Evolutionary conservation across 805 yeast species (phyloP), one percentile per base, ranked within the genome.

Genomic region (Debaryomyces castellii): DNA sequence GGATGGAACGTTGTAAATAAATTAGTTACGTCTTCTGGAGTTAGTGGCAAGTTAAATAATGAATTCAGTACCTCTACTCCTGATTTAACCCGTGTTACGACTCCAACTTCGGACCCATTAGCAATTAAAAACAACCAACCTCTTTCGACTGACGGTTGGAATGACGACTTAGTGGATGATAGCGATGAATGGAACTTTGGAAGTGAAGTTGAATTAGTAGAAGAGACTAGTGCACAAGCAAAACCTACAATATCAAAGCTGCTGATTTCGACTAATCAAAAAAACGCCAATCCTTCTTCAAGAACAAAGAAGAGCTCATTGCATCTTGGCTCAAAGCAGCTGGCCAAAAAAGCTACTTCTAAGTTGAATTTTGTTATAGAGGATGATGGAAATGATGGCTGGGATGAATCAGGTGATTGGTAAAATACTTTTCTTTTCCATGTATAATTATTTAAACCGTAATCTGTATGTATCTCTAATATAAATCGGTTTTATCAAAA

Each of bases 1-100:
- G 72, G 73, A 1, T 71, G 76, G 76, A 60, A 55, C 34, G 57
- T 67, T 41, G 65, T 70, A 20, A 68, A 62, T 47, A 68, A 64
- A 44, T 52, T 70, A 8, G 69, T 68, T 5, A 55, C 70, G 2
- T 37, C 67, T 1, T 48, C 63, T 2, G 57, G 53, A 3, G 59
- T 63, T 1, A 59, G 59, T 9, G 75, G 75, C 0, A 57, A 60
- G 22, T 52, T 72, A 48, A 63, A 71, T 44, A 59, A 64, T n/a
- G 65, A 70, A 3, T 59, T 71, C 50, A 64, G 70, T 47, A 32
- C 41, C 16, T 67, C 74, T 1, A 68, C 73, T 2, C 73, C 74
- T 1, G 73, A 69, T 38, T 48, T 69, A 35, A 60, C 66, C 5
- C 46, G 66, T 20, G 57, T 53, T 0, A 53, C 61, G 0, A 57